phyloP scores from a whole-genome alignment of 1,139 yeast genomes.

The Protomyces macrosporus region DNA sequence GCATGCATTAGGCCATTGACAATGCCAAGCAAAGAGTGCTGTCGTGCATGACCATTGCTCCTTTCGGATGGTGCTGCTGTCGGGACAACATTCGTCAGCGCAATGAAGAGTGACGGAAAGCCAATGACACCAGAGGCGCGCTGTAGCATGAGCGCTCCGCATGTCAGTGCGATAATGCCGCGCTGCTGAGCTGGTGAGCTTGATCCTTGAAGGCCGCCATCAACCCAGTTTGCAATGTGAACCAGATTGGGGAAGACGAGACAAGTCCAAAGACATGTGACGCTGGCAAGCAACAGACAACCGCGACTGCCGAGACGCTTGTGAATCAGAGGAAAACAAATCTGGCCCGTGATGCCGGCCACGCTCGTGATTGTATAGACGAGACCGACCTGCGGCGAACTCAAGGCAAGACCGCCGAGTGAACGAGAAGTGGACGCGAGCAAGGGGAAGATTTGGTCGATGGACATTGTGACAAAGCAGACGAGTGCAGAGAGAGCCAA shows the following conservation, averaged over 20 bases:
- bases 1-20: slow-evolving; percentile 4
- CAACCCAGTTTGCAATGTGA: background rate
- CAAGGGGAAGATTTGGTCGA: background rate
- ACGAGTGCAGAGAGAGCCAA: background rate
- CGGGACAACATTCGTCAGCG: slow-evolving; percentile 2
- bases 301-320: background rate
- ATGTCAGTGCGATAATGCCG: background rate
- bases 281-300: background rate
- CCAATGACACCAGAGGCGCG: background rate
- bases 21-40: background rate
- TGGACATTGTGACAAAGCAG: background rate
- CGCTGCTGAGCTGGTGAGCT: background rate
- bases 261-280: background rate
- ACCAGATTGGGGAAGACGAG: background rate
- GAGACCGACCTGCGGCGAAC: background rate
- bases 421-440: background rate
- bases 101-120: background rate
- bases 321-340: background rate
- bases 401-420: background rate
- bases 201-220: background rate
- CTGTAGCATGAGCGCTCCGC: background rate
- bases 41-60: no score
- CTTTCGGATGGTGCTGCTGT: background rate
- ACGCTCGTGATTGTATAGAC: background rate
- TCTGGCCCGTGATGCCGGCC: background rate